Base-by-base conservation (phyloP, 306 rosid species). In the Luffa aegyptiaca region DNA sequence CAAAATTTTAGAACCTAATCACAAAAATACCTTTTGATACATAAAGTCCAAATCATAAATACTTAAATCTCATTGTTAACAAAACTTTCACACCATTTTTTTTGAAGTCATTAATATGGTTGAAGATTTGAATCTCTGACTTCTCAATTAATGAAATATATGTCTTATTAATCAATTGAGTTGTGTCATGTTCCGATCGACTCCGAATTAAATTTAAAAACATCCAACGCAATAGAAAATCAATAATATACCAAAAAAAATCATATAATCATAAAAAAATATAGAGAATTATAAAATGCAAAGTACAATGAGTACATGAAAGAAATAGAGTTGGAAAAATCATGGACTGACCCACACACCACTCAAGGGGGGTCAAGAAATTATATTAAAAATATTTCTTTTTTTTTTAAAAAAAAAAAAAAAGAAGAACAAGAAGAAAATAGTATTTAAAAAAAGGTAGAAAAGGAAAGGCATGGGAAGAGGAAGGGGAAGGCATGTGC, bases 401-500 rank as follows among this genome's bases (percentile, higher is more conserved):
- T 31, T 0, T 10, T 1, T 0, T n/a, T n/a, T n/a, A n/a, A n/a
- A n/a, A 57, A 57, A 57, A 8, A 6, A 57, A 17, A 57, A 17
- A 37, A 66, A 66, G 46, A 41, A 39, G 14, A 64, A 26, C 31
- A 26, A 51, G 57, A 61, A 61, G 68, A 61, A 61, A 31, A 61
- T 61, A 61, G 73, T 65, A 65, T 65, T 36, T 2, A 37, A 65
- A 16, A 10, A 59, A 12, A 59, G 17, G 66, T 59, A 59, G 36
- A 80, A 85, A 81, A 82, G 89, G 86, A 78, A 81, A 77, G 70
- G 83, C 85, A 84, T 88, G 84, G 89, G 88, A 12, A 45, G 77
- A 44, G 35, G 75, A 44, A 44, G 20, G 37, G 75, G 75, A 84
- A 83, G 64, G 93, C 97, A 90, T 88, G 93, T 88, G 91, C 89